These are phyloP conservation scores for Xylariales sp. DNA, from an alignment of 2,329 filamentous ascomycete genomes.

Conservation along the genomic window DNA sequence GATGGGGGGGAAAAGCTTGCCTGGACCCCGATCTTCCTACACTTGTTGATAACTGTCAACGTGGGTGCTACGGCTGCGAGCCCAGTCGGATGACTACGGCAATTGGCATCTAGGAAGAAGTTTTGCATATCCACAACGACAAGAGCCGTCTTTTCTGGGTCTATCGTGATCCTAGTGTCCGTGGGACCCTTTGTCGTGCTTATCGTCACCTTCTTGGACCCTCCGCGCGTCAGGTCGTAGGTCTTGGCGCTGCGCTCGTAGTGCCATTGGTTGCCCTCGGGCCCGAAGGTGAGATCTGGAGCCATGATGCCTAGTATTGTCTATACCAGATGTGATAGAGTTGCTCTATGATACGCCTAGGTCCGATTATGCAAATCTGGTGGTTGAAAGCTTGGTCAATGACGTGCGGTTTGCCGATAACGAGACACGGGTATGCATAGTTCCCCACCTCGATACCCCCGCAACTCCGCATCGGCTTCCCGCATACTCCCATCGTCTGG, in stretches of 20 bases:
- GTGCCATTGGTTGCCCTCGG: conserved; percentile 25
- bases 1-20: too few species aligned
- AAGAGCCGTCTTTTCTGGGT: conserved; percentile 37
- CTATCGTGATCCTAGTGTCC: conserved; percentile 31
- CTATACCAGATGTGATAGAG: too few species aligned
- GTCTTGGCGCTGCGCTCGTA: conserved; percentile 21
- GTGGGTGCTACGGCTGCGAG: conserved; percentile 36
- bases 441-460: too few species aligned
- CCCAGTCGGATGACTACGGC: conserved; percentile 34
- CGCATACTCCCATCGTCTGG: too few species aligned
- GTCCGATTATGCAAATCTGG: too few species aligned
- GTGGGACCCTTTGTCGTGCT: conserved; percentile 22
- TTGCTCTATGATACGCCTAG: too few species aligned
- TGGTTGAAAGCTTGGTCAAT: too few species aligned
- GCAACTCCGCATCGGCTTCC: too few species aligned
- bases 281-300: conserved; percentile 22
- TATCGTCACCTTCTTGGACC: conserved; percentile 15
- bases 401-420: too few species aligned
- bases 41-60: conserved; percentile 37
- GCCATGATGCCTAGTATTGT: too few species aligned
- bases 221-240: conserved; percentile 24
- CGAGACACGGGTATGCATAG: too few species aligned
- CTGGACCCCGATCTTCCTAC: conserved; percentile 44
- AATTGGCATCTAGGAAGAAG: conserved; percentile 42
- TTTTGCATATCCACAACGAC: conserved; percentile 52